These are phyloP conservation scores for Cutaneotrichosporon sp. DNA, from an alignment of 1,284 basidiomycete genomes.

Conservation along the genomic window DNA sequence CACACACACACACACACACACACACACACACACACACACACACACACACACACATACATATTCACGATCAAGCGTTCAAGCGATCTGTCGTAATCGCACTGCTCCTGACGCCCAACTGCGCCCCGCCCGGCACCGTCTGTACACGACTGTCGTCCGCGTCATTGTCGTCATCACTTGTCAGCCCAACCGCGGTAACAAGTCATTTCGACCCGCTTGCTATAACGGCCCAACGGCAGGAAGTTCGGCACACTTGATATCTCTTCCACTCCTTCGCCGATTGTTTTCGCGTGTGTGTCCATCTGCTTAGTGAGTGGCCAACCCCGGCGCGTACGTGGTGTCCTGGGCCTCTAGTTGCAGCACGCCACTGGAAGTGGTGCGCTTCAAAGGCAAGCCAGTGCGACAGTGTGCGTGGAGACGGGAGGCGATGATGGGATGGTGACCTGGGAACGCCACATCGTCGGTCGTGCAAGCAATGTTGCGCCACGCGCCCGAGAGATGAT, in stretches of 20 bases:
- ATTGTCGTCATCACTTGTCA: slow-evolving; percentile 4
- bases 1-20: background rate
- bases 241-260: background rate
- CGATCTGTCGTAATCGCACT: background rate
- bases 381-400: background rate
- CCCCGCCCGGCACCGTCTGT: background rate
- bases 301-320: background rate
- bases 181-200: background rate
- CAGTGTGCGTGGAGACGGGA: background rate
- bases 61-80: background rate
- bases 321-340: background rate
- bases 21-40: background rate
- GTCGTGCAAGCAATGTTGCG: slow-evolving; percentile 1
- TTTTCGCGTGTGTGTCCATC: background rate
- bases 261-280: background rate
- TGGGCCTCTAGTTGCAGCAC: background rate
- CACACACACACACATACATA: background rate
- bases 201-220: background rate
- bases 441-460: background rate
- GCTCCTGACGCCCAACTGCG: background rate
- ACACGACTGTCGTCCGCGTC: background rate
- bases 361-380: background rate
- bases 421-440: background rate
- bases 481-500: slow-evolving; percentile 1
- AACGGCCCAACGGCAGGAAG: background rate